Percentiles rank a stretch among this genome's conserved stretches.
Conservation (phyloP, 1,139 yeast genomes). For the Kurtzmaniella natalensis region DNA sequence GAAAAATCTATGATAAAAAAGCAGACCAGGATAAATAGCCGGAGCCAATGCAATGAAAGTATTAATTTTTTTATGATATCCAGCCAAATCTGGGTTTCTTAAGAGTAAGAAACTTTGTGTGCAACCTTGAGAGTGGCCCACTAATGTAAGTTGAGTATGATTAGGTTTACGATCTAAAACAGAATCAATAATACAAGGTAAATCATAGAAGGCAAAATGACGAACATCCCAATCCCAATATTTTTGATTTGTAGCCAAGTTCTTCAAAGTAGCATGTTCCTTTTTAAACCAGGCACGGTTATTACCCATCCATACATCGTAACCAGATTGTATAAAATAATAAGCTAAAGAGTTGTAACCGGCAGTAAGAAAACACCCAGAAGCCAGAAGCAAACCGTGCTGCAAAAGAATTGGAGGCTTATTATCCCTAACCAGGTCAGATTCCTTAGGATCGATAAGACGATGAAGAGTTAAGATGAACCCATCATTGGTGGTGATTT, state of each 20-base stretch:
- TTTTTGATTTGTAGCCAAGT: slow-evolving; percentile 45
- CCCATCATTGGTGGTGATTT: slow-evolving; percentile 76
- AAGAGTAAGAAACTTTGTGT: slow-evolving; percentile 71
- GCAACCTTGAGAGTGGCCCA: slow-evolving; percentile 93
- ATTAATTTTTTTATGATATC: slow-evolving; percentile 47
- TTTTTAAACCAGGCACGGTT: slow-evolving; percentile 84
- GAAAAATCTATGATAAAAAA: slow-evolving; percentile 55
- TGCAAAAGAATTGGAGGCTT: slow-evolving; percentile 64
- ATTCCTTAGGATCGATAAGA: slow-evolving; percentile 49
- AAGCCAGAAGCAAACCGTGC: slow-evolving; percentile 84
- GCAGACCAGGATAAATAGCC: slow-evolving; percentile 80
- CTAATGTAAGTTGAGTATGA: slow-evolving; percentile 50
- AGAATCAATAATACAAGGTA: slow-evolving; percentile 66
- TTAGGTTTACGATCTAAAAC: slow-evolving; percentile 44
- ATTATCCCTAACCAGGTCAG: slow-evolving; percentile 20
- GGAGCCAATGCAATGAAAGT: slow-evolving; percentile 81
- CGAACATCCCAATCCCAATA: slow-evolving; percentile 85
- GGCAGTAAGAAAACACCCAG: slow-evolving; percentile 77
- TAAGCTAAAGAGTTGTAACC: slow-evolving; percentile 77
- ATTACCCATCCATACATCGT: slow-evolving; percentile 93
- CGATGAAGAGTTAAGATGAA: slow-evolving; percentile 63
- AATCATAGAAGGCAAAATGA: slow-evolving; percentile 74
- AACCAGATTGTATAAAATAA: slow-evolving; percentile 56
- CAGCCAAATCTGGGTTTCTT: slow-evolving; percentile 27
- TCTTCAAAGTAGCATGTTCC: slow-evolving; percentile 40